phyloP scores from a whole-genome alignment of 2,329 filamentous ascomycete species.

The Trichoderma harzianum region DNA sequence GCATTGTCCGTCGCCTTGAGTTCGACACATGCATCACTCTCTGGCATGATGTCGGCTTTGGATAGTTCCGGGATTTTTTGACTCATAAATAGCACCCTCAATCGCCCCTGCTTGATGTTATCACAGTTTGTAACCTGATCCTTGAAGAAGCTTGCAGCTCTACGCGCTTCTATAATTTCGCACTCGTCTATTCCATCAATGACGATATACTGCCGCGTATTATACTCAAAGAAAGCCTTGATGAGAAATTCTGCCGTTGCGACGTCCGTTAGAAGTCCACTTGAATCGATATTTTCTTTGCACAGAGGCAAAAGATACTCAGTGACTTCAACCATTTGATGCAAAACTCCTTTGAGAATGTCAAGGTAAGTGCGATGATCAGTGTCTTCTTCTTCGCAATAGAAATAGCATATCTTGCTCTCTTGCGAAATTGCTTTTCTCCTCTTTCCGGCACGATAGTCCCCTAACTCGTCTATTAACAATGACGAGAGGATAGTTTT shows the following conservation, averaged over 20 bases:
- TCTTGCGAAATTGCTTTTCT: not conserved
- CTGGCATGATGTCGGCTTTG: not conserved
- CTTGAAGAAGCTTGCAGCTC: not conserved
- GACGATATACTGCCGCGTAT: not conserved
- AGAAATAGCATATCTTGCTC: not conserved
- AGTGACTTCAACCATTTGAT: not conserved
- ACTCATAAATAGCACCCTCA: slow-evolving; percentile 1
- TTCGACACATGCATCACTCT: not conserved
- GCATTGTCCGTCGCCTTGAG: not conserved
- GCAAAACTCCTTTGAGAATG: not conserved
- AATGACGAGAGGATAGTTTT: not conserved
- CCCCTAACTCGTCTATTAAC: not conserved
- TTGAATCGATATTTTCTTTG: not conserved
- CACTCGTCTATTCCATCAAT: slow-evolving; percentile 8
- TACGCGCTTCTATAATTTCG: not conserved
- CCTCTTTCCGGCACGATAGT: not conserved
- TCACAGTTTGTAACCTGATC: not conserved
- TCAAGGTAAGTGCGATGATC: not conserved
- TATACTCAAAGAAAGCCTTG: not conserved
- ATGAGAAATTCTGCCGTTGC: not conserved
- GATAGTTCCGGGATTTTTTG: not conserved
- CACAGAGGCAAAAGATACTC: not conserved
- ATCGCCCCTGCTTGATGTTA: not conserved
- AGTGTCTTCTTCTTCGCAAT: slow-evolving; percentile 4
- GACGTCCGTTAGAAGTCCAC: not conserved